Evolutionary conservation across 2,329 filamentous ascomycete genomes (phyloP), one percentile per base, ranked within the genome.

Genomic region (Paradendryphiella salina): DNA sequence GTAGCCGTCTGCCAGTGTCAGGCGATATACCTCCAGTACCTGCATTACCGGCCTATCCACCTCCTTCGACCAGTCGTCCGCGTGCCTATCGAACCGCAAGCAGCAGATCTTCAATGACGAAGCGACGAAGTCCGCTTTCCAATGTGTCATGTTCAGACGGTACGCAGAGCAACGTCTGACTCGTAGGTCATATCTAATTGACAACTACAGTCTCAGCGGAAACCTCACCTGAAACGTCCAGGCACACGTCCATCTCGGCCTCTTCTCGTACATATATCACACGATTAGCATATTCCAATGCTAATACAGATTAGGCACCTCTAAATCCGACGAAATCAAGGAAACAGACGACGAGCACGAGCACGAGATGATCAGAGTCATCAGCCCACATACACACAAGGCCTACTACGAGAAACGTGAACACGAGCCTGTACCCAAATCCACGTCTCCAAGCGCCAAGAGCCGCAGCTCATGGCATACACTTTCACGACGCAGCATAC

Each of bases 121-220:
- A 42, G 38, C 52, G 42, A 26, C 51, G 49, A 28, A 62, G 59
- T 32, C 59, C 57, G n/a, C 46, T 62, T 15, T 62, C 52, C 4
- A 50, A 48, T 46, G 51, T 60, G 14, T 56, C 55, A 7, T 51
- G 44, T 29, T 38, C 50, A n/a, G 45, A 54, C 15, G 48, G 52
- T 56, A 47, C 9, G 45, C 34, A 18, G 17, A 7, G 41, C 20
- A 21, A 6, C 10, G 8, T 35, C 14, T 10, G 11, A 20, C 8
- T 31, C 26, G 3, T 3, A 41, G 11, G 5, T 32, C 15, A 26
- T 9, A 14, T 44, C 23, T 47, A 37, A 48, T 20, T 42, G 20
- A 15, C 7, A 35, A n/a, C 14, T 21, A 15, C 15, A 57, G 54
- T 54, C 40, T 33, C 47, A 1, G 47, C 28, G 5, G 47, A 57